Evolutionary conservation across 169 alveolate genomes (phyloP).

Genomic region (Cyclospora cayetanensis): DNA sequence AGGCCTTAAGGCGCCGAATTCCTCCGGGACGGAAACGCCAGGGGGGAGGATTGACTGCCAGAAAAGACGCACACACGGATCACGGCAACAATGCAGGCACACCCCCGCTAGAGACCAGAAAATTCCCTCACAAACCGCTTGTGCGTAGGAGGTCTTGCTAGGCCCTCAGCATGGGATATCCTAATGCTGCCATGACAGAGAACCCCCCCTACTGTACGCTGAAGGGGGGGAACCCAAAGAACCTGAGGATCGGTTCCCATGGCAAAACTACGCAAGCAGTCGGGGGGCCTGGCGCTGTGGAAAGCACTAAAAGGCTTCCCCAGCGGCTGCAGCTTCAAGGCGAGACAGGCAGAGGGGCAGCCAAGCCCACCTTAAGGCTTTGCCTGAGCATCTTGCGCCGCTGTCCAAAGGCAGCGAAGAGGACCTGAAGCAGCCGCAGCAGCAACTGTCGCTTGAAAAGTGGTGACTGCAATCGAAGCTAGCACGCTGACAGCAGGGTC

Average conservation of each 20-base stretch:
- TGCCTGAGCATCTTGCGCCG: slow-evolving; percentile 64
- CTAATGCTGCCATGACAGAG: background rate
- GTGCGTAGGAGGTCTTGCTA: background rate
- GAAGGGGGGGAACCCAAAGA: background rate
- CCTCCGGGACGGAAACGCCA: background rate
- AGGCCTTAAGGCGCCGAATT: slow-evolving; percentile 9
- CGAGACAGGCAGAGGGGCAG: background rate
- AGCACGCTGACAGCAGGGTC: background rate
- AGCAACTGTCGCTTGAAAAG: background rate
- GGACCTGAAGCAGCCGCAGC: slow-evolving; percentile 67
- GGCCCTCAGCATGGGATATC: background rate
- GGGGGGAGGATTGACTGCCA: slow-evolving; percentile 36
- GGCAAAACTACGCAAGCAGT: background rate
- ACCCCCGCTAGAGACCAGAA: background rate
- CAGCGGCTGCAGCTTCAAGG: too few relatives aligned
- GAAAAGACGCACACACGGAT: too few relatives aligned
- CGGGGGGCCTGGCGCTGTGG: background rate
- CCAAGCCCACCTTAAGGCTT: slow-evolving; percentile 68
- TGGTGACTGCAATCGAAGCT: background rate
- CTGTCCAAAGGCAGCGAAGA: slow-evolving; percentile 64
- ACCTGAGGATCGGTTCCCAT: background rate
- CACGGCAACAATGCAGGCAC: background rate
- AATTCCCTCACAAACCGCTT: background rate
- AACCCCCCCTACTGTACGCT: background rate
- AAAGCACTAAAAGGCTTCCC: background rate